Evolutionary conservation across 2,329 filamentous ascomycete genomes (phyloP), one percentile per base, ranked within the genome.

Genomic region (Ceratocystis papillata): DNA sequence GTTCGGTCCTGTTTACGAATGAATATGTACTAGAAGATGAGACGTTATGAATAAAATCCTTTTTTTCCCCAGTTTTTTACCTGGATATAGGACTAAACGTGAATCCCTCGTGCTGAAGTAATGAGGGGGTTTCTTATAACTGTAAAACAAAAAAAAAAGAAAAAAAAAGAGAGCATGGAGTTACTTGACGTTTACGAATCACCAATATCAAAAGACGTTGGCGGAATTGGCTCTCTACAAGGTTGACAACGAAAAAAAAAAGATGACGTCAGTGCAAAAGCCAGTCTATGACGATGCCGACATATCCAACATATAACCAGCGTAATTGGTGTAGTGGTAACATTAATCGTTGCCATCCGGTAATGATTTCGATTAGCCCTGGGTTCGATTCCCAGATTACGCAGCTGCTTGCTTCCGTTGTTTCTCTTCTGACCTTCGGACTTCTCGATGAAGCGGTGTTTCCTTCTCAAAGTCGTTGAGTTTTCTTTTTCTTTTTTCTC

Each of bases 251-350:
- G 0, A 15, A n/a, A 22, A 15, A 22, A 7, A 7, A 22, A 6
- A 12, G 2, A 50, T 50, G 46, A 50, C 46, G 46, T 50, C 46
- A 50, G n/a, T 22, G 4, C 46, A 50, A 50, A 50, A 50, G 5
- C 46, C 5, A 50, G 20, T 50, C 10, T 50, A 50, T 10, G 22
- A 22, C n/a, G 6, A 22, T 10, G 2, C n/a, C 2, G 3, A 10
- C 2, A 50, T 22, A 50, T 20, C n/a, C 10, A 50, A 12, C 10
- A 25, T 10, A 22, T 22, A 12, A 12, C 46, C 5, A 50, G 46
- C 46, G 48, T 53, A 53, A 53, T 53, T 53, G 48, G 48, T 53
- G 48, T 53, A 53, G 48, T 53, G 48, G 48, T 53, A 53, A 53
- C 48, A 53, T 53, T 53, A 53, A 53, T 53, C 48, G 48, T 53